Evolutionary conservation across 257 asterid species (phyloP).

Genomic region (Fraxinus cuspidata): DNA sequence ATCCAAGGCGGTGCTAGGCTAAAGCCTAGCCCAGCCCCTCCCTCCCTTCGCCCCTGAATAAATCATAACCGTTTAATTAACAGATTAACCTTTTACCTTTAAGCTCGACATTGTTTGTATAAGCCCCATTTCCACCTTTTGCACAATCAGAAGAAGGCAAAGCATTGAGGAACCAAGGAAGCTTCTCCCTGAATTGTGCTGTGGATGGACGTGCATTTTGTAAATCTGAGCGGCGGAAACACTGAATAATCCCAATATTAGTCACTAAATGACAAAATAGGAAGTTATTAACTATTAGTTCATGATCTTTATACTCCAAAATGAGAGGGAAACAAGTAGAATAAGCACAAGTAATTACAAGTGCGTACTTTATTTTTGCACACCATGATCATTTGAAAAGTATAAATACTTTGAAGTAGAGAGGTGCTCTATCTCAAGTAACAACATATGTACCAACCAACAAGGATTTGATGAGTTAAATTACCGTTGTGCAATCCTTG

Average conservation of each 20-base stretch:
- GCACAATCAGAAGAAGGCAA: slow-evolving; percentile 97
- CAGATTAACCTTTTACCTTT: slow-evolving; percentile 45
- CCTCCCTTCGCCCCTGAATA: too few species aligned
- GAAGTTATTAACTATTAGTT: neutral
- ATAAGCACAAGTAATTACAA: neutral
- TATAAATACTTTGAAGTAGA: neutral
- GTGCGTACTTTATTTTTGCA: neutral
- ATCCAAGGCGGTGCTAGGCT: too few species aligned
- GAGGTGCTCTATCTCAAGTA: neutral
- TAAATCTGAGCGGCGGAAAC: slow-evolving; percentile 88
- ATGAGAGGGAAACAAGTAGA: neutral
- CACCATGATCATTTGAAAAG: neutral
- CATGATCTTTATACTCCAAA: neutral
- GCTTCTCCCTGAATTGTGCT: slow-evolving; percentile 76
- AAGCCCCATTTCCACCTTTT: slow-evolving; percentile 97
- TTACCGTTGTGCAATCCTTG: slow-evolving; percentile 96
- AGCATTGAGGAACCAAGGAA: slow-evolving; percentile 95
- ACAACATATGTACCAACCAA: neutral
- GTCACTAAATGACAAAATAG: slow-evolving; percentile 14
- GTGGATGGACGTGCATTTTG: slow-evolving; percentile 85
- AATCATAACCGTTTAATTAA: neutral
- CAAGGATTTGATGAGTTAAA: neutral
- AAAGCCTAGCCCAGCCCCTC: too few species aligned
- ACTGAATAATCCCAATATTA: slow-evolving; percentile 55
- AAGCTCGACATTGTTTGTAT: slow-evolving; percentile 79